Evolutionary conservation across 2,329 filamentous ascomycete species (phyloP), one percentile per base, ranked within the genome.

Genomic region (Colletotrichum falcatum): DNA sequence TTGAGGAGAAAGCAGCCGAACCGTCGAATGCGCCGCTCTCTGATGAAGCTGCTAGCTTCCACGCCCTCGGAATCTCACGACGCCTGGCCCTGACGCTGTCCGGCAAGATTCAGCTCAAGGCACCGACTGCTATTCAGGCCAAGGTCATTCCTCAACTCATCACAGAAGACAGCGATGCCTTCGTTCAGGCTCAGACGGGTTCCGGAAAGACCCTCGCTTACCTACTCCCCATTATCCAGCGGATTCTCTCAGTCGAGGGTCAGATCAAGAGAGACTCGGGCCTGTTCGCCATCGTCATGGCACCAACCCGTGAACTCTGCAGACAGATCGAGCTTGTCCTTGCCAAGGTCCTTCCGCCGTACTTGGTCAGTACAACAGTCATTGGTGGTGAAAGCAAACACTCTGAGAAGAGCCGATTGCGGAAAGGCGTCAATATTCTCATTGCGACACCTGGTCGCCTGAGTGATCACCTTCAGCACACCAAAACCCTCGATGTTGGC

Each of bases 201-300:
- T 99, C 96, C 0, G 96, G 96, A 82, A 99, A 99, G 83, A 99
- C 96, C 0, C 83, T 99, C 71, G 94, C 96, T n/a, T 99, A 99
- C 79, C 86, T 99, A 5, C 83, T 99, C 8, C 96, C 96, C 1
- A 92, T 99, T 56, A 90, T 99, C 28, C 94, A 99, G 78, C 88
- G 94, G 30, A 92, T 99, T 26, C 89, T 97, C 80, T 87, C 90
- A 18, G 86, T 98, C 37, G 91, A 93, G 85, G 74, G 88, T 79
- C 78, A 83, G 74, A 88, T 98, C 55, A 91, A 94, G 76, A 88
- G 96, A 74, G 91, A 95, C 76, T 97, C 94, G 14, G 96, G 96
- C 0, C 83, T 98, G 16, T 98, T 98, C 79, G 96, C 95, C 35
- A 93, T 99, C 66, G 88, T 99, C n/a, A 85, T 99, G 59, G 94